A percentile compares a stretch with the other conserved stretches of the same genome.
Conservation (phyloP, 208 protist species). For the Acanthamoeba royreba region DNA sequence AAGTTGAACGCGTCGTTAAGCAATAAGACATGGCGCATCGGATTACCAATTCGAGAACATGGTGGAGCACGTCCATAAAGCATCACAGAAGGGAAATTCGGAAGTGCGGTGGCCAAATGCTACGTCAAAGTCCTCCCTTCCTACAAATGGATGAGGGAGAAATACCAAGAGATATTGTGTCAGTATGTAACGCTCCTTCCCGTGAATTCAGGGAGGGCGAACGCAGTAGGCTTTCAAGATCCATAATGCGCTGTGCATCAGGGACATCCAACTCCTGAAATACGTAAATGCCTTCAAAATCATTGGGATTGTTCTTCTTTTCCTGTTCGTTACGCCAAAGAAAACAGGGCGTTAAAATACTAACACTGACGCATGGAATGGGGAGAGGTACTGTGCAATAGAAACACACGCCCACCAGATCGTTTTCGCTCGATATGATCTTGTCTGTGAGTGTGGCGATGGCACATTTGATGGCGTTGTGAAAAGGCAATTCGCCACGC, state of each 20-base stretch:
- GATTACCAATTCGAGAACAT: conserved; percentile 66
- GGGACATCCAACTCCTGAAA: conserved; percentile 65
- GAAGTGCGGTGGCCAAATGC: conserved; percentile 5
- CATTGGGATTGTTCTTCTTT: conserved; percentile 73
- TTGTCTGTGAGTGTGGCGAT: conserved; percentile 65
- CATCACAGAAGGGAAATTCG: conserved; percentile 65
- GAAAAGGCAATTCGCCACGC: conserved; percentile 53
- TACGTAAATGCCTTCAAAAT: conserved; percentile 72
- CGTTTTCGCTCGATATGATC: conserved; percentile 68
- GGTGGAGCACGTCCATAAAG: conserved; percentile 70
- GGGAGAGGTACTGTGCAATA: conserved; percentile 60
- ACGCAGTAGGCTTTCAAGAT: conserved; percentile 59
- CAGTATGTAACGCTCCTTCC: no score
- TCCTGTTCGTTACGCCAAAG: conserved; percentile 9
- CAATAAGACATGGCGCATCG: no score
- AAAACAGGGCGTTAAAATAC: not conserved
- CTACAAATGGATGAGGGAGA: not conserved
- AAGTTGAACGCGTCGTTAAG: not conserved
- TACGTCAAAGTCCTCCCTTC: not conserved
- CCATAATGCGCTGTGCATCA: conserved; percentile 64
- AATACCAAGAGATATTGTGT: not conserved
- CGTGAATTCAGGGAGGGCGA: no score
- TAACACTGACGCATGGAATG: not conserved
- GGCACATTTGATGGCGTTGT: conserved; percentile 58
- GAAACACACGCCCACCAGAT: conserved; percentile 64